These are phyloP conservation scores for Leishmania braziliensis DNA, from an alignment of 208 protist genomes.

Conservation along the genomic window DNA sequence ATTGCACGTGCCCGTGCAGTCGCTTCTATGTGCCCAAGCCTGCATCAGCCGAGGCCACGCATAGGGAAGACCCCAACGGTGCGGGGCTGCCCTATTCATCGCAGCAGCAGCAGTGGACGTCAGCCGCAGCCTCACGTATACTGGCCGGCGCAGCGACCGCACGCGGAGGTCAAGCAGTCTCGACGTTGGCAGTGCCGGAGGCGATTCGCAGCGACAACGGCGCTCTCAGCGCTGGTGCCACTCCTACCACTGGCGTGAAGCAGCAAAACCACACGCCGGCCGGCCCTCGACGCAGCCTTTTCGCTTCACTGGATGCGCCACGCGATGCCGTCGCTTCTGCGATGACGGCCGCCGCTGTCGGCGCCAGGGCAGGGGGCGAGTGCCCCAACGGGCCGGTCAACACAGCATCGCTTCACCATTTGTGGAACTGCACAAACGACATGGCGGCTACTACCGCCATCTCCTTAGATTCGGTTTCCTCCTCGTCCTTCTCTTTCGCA, in stretches of 20 bases:
- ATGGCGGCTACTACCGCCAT: no score
- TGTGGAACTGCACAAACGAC: not conserved
- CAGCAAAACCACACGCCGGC: not conserved
- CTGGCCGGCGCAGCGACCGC: not conserved
- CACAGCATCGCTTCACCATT: constrained; percentile 5
- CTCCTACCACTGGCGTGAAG: not conserved
- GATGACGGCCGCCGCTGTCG: not conserved
- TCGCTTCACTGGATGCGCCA: constrained; percentile 13
- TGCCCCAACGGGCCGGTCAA: constrained; percentile 12
- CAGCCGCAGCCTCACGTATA: not conserved
- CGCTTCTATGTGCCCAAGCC: constrained; percentile 17
- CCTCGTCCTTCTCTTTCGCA: not conserved
- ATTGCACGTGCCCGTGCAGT: constrained; percentile 31
- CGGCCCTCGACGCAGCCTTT: constrained; percentile 8
- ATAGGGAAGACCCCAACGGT: not conserved
- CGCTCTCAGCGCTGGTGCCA: not conserved
- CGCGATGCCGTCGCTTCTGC: constrained; percentile 1
- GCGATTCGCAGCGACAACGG: not conserved
- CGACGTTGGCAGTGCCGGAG: not conserved
- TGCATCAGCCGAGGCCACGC: not conserved
- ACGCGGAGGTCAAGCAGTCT: not conserved
- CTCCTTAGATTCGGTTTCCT: not conserved
- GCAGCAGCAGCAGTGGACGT: not conserved
- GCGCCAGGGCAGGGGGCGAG: not conserved
- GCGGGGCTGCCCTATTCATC: not conserved